These are phyloP conservation scores for Arachis stenosperma DNA, from an alignment of 306 rosid genomes.

Conservation along the genomic window DNA sequence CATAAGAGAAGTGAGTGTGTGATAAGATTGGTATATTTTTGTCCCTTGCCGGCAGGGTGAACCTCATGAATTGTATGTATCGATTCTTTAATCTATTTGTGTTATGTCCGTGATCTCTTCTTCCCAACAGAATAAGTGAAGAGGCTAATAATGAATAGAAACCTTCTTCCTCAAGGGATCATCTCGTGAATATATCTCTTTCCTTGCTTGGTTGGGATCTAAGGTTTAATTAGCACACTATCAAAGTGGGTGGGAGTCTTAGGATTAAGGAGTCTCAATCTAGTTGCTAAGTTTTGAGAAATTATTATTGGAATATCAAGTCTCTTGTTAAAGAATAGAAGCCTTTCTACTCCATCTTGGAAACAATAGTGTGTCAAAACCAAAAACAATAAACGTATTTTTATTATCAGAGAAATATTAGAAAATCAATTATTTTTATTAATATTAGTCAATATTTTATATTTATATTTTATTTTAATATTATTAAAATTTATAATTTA, in stretches of 20 bases:
- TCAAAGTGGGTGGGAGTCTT: neutral
- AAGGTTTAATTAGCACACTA: neutral
- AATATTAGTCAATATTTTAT: no score
- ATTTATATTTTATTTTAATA: no score
- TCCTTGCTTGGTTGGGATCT: neutral
- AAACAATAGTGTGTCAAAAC: no score
- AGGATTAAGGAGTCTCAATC: conserved; percentile 18
- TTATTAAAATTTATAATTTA: no score
- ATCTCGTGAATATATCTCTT: conserved; percentile 29
- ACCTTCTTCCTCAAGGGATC: conserved; percentile 33
- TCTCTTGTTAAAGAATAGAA: no score
- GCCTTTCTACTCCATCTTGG: no score
- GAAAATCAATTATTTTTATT: no score
- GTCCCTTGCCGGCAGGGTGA: conserved; percentile 18
- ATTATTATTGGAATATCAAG: no score
- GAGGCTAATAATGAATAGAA: conserved; percentile 30
- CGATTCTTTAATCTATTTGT: no score
- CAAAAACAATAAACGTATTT: no score
- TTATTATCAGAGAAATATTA: no score
- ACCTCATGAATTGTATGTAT: neutral
- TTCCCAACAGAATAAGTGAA: conserved; percentile 37
- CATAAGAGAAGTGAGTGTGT: conserved; percentile 1
- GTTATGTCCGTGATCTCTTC: conserved; percentile 30
- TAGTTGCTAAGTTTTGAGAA: conserved; percentile 1
- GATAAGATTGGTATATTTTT: conserved; percentile 1